Evolutionary conservation across 2,329 filamentous ascomycete species (phyloP), one percentile per base, ranked within the genome.

Genomic region (Ilyonectria destructans): DNA sequence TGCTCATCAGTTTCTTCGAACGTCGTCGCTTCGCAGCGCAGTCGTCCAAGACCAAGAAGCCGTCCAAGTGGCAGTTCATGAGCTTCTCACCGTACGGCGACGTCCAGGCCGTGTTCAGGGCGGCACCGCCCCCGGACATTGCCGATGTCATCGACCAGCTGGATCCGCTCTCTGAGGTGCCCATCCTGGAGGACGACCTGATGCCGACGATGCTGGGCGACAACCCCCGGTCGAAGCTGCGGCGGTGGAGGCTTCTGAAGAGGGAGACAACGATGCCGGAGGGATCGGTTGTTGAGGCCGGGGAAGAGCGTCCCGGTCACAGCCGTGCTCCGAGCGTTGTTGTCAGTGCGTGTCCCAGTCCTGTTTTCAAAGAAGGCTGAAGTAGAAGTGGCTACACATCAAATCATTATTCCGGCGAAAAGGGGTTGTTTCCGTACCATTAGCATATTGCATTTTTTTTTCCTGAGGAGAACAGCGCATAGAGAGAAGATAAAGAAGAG

Each of bases 1-100:
- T 93, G 1, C 74, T 88, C 17, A 89, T 93, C 55, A 85, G 86
- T 6, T 80, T 89, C 33, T 87, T 90, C 74, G 91, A 93, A 79
- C 86, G 91, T 17, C 84, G 84, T 1, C 85, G 84, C 17, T 83
- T 91, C n/a, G 74, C 77, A 70, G 68, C 69, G 31, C 66, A 71
- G 37, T 69, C 62, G 19, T 65, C 65, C 40, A 68, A 58, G 58
- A 46, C 70, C 51, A 77, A 69, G 46, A 77, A 74, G 72, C 73
- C 51, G 35, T 77, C 49, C 54, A 78, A 75, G 52, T 85, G 82
- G 71, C 82, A 83, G 23, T 89, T 91, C 71, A 87, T 80, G 4
- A 79, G 80, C 29, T 78, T 83, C 57, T 82, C 85, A n/a, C 88
- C 88, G 2, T 89, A 91, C 74, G 88, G 87, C 0, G 89, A 90